Base-by-base conservation (phyloP, 1,139 yeast genomes). In the Blastobotrys buckinghamii region DNA sequence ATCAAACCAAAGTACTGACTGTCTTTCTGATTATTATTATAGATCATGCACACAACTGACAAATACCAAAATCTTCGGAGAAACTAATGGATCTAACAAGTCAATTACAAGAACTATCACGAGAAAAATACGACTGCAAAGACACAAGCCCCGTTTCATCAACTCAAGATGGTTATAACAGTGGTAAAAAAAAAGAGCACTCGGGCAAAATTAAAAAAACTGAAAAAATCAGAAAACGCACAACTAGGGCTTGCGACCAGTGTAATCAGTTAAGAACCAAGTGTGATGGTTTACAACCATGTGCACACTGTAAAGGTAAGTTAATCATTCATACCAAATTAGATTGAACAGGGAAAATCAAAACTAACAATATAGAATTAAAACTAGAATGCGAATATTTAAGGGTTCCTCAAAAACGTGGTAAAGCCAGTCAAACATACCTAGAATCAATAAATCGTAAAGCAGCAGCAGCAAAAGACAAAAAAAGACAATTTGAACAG, bases 201-300 rank as follows among this genome's bases (percentile, higher is more conserved):
- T 24, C 17, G 8, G 10, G 13, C 32, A 33, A 26, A 32, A 26
- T 35, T 13, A 34, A 34, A 10, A 22, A 17, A 30, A 36, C 17
- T 24, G 39, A 37, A 37, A 45, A 45, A 32, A 20, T 39, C 10
- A 39, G 53, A 12, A 59, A 61, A 39, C 58, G 67, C n/a, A 62
- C 63, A 27, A 58, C 61, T 13, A 50, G 73, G 33, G 75, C 75
- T 1, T 71, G 75, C 51, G 75, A 71, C 53, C 63, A 63, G 29
- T 71, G 75, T 57, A 70, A 71, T 52, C 62, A 63, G 41, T 63
- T 67, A 39, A 59, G 74, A 43, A 69, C 73, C 4, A 70, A 68
- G 50, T 71, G 75, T 53, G 71, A 71, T 49, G 75, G 75, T 1
- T 55, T 57, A 30, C 57, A 58, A 20, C 75, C 74, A 0, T 71